Evolutionary conservation across 345 rosid genomes (phyloP).

Genomic region (Erysimum cheiranthoides): DNA sequence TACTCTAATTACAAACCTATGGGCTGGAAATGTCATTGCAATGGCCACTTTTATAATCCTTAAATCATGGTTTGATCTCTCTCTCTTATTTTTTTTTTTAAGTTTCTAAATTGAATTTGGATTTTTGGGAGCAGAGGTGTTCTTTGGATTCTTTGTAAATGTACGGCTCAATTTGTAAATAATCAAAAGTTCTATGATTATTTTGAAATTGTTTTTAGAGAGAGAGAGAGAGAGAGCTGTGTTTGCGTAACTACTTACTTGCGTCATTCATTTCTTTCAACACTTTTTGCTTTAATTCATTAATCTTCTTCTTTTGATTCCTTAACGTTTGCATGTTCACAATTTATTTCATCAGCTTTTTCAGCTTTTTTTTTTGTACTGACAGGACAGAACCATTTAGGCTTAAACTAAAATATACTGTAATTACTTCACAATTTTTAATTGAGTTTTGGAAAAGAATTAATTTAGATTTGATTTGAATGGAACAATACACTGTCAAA

Average conservation of each 20-base stretch:
- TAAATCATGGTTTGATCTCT: constrained; percentile 32
- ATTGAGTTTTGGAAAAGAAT: not conserved
- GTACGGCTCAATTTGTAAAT: constrained; percentile 46
- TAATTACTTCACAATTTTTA: not conserved
- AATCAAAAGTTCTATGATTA: constrained; percentile 30
- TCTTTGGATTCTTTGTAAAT: constrained; percentile 47
- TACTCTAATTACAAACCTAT: constrained; percentile 93
- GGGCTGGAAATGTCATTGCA: constrained; percentile 90
- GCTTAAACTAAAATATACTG: not conserved
- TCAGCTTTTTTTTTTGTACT: constrained; percentile 26
- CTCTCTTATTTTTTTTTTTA: not conserved
- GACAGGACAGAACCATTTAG: constrained; percentile 20
- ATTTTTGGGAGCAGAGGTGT: constrained; percentile 33
- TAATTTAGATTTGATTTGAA: constrained; percentile 34
- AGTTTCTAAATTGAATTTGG: constrained; percentile 1
- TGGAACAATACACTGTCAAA: constrained; percentile 41
- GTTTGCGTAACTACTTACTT: constrained; percentile 29
- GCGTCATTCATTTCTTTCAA: constrained; percentile 44
- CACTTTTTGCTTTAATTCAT: constrained; percentile 27
- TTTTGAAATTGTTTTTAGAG: constrained; percentile 11
- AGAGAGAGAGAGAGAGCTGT: not conserved
- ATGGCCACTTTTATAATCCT: constrained; percentile 78
- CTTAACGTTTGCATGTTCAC: constrained; percentile 45
- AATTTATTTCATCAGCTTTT: constrained; percentile 44
- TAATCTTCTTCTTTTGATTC: constrained; percentile 13